These are phyloP conservation scores for Sphaerulina populicola DNA, from an alignment of 2,329 filamentous ascomycete species.

Conservation along the genomic window DNA sequence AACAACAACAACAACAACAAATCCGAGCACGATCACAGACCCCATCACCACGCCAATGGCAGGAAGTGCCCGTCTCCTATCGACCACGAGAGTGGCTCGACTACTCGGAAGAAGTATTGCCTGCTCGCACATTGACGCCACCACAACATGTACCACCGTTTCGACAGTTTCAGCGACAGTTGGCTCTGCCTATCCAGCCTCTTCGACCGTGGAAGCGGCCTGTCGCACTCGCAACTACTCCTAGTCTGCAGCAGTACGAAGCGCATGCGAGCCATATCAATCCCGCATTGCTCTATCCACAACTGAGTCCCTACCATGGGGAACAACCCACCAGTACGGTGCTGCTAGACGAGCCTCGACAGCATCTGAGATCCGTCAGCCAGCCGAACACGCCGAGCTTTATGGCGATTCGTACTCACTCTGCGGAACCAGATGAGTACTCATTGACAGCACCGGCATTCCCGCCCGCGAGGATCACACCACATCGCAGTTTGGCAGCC, in stretches of 20 bases:
- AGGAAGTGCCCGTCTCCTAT: slow-evolving; percentile 16
- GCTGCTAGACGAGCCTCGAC: slow-evolving; percentile 6
- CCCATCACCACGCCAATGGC: slow-evolving; percentile 20
- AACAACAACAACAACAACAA: no score
- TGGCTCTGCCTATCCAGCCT: slow-evolving; percentile 4
- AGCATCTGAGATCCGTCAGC: slow-evolving; percentile 22
- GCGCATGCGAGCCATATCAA: slow-evolving; percentile 5
- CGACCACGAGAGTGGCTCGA: slow-evolving; percentile 18
- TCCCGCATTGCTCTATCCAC: slow-evolving; percentile 20
- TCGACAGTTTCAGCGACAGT: slow-evolving; percentile 6
- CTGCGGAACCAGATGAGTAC: slow-evolving; percentile 6
- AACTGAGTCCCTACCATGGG: slow-evolving; percentile 20
- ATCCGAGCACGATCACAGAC: slow-evolving; percentile 1
- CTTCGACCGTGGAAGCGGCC: slow-evolving; percentile 4
- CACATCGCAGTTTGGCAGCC: neutral
- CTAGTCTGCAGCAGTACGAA: slow-evolving; percentile 6
- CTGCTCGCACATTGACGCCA: slow-evolving; percentile 1
- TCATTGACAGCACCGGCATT: neutral
- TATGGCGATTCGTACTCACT: slow-evolving; percentile 1
- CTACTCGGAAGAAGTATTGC: slow-evolving; percentile 3
- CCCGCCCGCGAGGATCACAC: no score
- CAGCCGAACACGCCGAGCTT: slow-evolving; percentile 22
- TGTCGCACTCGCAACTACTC: neutral
- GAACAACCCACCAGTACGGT: neutral
- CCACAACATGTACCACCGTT: slow-evolving; percentile 2